phyloP scores from a whole-genome alignment of 2,329 filamentous ascomycete genomes.

The Pseudogymnoascus sp. region DNA sequence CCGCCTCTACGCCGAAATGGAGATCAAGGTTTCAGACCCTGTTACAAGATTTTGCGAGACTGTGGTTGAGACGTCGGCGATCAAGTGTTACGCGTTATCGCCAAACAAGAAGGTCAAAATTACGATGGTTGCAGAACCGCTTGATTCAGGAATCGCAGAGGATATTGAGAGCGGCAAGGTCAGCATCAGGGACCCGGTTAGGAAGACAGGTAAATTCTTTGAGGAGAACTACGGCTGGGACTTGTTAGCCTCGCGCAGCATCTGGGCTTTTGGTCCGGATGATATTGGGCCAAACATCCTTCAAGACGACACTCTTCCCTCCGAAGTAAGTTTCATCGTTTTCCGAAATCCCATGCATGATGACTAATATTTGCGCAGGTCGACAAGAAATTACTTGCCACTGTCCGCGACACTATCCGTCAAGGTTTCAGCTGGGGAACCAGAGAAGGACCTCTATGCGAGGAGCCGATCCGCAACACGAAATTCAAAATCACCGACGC shows the following conservation, averaged over 20 bases:
- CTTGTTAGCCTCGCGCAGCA: conserved; percentile 83
- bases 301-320: conserved; percentile 91
- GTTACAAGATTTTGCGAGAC: conserved; percentile 98
- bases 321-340: conserved; percentile 53
- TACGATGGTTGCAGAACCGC: conserved; percentile 93
- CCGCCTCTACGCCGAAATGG: conserved; percentile 94
- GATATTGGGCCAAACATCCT: conserved; percentile 92
- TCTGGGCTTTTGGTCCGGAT: conserved; percentile 97
- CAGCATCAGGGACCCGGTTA: conserved; percentile 84
- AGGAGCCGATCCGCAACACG: conserved; percentile 97
- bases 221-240: conserved; percentile 98
- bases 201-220: conserved; percentile 93
- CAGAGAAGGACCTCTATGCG: conserved; percentile 88
- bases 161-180: conserved; percentile 91
- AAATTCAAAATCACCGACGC: conserved; percentile 96
- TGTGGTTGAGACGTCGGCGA: conserved; percentile 91
- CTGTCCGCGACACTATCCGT: conserved; percentile 83
- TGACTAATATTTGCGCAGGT: conserved; percentile 43
- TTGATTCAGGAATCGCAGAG: conserved; percentile 88
- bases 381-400: conserved; percentile 81
- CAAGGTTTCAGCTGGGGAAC: conserved; percentile 98
- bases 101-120: conserved; percentile 99
- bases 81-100: conserved; percentile 95
- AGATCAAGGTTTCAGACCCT: conserved; percentile 96
- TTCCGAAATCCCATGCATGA: neutral